Conservation (phyloP, 202 grass and related monocot species). For the Bolboschoenoplectus hybrid region DNA sequence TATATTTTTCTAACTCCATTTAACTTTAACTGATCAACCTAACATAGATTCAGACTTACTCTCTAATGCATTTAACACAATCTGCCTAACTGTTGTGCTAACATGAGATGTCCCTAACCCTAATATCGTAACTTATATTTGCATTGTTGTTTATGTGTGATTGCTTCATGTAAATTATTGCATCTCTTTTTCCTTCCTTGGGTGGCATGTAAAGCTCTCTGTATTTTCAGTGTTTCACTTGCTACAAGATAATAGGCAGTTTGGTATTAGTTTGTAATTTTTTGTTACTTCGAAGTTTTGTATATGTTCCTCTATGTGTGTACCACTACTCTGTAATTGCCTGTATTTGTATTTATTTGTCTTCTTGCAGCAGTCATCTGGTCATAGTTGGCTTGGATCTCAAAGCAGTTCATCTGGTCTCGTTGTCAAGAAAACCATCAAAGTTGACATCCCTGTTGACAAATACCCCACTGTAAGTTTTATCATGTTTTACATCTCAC, state of each 20-base stretch:
- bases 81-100: conserved; percentile 49
- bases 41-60: conserved; percentile 25
- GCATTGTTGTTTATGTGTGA: conserved; percentile 6
- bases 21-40: conserved; percentile 45
- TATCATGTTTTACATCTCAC: conserved; percentile 29
- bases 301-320: conserved; percentile 11
- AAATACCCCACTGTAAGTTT: conserved; percentile 90
- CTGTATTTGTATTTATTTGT: conserved; percentile 27
- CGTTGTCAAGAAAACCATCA: conserved; percentile 95
- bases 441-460: conserved; percentile 93
- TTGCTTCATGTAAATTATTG: conserved; percentile 16
- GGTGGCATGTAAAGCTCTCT: conserved; percentile 18
- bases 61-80: conserved; percentile 29
- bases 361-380: conserved; percentile 79
- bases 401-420: conserved; percentile 88
- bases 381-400: conserved; percentile 87
- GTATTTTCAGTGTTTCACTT: conserved; percentile 28
- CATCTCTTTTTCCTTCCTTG: conserved; percentile 5
- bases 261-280: neutral
- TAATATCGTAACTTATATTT: neutral
- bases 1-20: conserved; percentile 65
- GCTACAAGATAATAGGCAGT: neutral
- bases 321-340: conserved; percentile 12
- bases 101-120: conserved; percentile 38
- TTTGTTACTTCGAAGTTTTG: neutral